Percentiles rank a stretch among this genome's conserved stretches.
These are phyloP conservation scores for Limnanthes douglasii DNA, from an alignment of 345 rosid genomes.

Conservation along the genomic window DNA sequence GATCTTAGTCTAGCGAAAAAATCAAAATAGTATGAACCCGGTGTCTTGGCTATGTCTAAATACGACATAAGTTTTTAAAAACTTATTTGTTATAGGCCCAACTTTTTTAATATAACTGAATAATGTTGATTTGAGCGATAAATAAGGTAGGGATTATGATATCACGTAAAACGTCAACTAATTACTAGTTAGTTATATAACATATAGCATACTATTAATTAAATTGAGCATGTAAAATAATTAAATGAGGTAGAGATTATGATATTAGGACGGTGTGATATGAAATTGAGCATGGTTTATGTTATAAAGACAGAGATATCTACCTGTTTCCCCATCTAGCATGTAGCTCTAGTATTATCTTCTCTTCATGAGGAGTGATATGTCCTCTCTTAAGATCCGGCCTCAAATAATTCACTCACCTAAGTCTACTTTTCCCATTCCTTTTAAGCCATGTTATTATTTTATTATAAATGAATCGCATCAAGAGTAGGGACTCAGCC, in stretches of 20 bases:
- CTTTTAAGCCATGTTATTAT: slow-evolving; percentile 50
- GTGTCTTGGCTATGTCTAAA: too few species aligned
- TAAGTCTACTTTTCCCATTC: slow-evolving; percentile 75
- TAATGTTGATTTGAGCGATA: too few species aligned
- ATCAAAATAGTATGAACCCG: too few species aligned
- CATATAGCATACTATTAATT: not conserved
- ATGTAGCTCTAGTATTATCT: slow-evolving; percentile 69
- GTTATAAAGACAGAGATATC: not conserved
- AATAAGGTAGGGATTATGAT: too few species aligned
- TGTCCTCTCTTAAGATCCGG: slow-evolving; percentile 84
- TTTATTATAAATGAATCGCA: too few species aligned
- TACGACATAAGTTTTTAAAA: too few species aligned
- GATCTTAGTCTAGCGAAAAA: too few species aligned
- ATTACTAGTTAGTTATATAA: slow-evolving; percentile 69
- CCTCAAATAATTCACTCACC: slow-evolving; percentile 88
- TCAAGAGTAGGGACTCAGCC: not conserved
- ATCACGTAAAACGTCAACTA: slow-evolving; percentile 96
- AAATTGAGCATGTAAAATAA: not conserved
- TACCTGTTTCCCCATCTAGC: slow-evolving; percentile 89
- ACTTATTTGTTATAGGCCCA: too few species aligned
- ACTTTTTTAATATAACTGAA: too few species aligned
- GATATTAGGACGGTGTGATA: not conserved
- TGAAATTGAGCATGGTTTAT: not conserved
- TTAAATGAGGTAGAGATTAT: not conserved
- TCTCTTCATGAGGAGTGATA: slow-evolving; percentile 75